These are phyloP conservation scores for Sporothrix humicola DNA, from an alignment of 2,329 filamentous ascomycete genomes.

Conservation along the genomic window DNA sequence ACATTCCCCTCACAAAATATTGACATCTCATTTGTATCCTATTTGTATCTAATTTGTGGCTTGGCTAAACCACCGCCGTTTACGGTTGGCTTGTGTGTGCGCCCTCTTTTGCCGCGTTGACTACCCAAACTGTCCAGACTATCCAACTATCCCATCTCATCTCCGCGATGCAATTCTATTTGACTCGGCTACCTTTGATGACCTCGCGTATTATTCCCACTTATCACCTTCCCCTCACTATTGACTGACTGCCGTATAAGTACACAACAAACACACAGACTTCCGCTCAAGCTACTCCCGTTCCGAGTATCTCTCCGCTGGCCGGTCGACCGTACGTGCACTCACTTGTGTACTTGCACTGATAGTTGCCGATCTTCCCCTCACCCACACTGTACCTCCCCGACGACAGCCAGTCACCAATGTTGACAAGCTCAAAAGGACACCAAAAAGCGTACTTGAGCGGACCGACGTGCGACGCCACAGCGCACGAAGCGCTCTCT, in stretches of 20 bases:
- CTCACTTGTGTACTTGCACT: not conserved
- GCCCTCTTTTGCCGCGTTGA: not conserved
- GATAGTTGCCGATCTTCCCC: slow-evolving; percentile 10
- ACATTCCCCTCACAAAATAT: not conserved
- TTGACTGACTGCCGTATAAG: not conserved
- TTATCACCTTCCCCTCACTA: not conserved
- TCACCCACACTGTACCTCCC: not conserved
- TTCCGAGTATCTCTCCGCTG: slow-evolving; percentile 14
- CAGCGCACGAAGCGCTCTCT: not conserved
- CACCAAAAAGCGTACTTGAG: too few species aligned
- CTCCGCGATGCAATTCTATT: not conserved
- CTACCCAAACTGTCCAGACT: not conserved
- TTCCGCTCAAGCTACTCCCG: not conserved
- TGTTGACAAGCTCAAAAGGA: too few species aligned
- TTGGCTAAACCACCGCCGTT: not conserved
- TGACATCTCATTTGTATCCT: not conserved
- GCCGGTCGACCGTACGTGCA: not conserved
- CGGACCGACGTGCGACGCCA: not conserved
- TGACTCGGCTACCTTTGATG: not conserved
- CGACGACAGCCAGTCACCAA: not conserved
- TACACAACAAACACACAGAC: not conserved
- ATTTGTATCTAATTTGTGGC: not conserved
- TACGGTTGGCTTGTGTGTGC: not conserved
- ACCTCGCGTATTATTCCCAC: not conserved
- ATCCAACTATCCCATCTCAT: not conserved